Evolutionary conservation across 2,329 filamentous ascomycete genomes (phyloP).

Genomic region (Claviceps maximensis): DNA sequence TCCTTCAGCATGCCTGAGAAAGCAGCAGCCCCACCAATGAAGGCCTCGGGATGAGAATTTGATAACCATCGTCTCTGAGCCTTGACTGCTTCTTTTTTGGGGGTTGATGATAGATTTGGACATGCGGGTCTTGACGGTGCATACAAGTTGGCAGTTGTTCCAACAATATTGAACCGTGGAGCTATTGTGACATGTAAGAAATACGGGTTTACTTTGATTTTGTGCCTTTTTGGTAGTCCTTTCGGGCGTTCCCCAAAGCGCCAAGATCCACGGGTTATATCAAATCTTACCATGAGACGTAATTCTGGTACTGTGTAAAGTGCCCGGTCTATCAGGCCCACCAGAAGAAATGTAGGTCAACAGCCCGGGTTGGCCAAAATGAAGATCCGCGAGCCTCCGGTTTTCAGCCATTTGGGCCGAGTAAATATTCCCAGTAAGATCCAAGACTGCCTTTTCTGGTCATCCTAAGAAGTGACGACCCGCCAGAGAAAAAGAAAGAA

Average conservation of each 20-base stretch:
- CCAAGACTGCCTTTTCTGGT: constrained; percentile 12
- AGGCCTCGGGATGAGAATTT: constrained; percentile 37
- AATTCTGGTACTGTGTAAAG: constrained; percentile 18
- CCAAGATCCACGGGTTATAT: constrained; percentile 2
- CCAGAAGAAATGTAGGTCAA: constrained; percentile 19
- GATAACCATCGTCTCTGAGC: constrained; percentile 36
- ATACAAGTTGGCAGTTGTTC: constrained; percentile 21
- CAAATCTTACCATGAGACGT: constrained; percentile 13
- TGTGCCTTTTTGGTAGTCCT: background rate
- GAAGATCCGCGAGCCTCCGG: constrained; percentile 18
- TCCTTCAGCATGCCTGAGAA: constrained; percentile 22
- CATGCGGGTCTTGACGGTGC: constrained; percentile 17
- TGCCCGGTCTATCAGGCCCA: constrained; percentile 13
- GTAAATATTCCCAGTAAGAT: constrained; percentile 17
- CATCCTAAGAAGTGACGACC: background rate
- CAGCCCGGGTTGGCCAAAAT: constrained; percentile 20
- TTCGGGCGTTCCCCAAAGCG: background rate
- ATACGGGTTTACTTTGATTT: background rate
- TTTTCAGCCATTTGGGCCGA: constrained; percentile 25
- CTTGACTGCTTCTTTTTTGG: constrained; percentile 20
- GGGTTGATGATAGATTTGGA: constrained; percentile 12
- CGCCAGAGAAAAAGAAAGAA: background rate
- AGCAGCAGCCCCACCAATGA: constrained; percentile 21
- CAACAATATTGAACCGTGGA: constrained; percentile 19
- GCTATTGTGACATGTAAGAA: constrained; percentile 10